These are phyloP conservation scores for Gaillardinia entomophila DNA, from an alignment of 805 yeast species.

Conservation along the genomic window DNA sequence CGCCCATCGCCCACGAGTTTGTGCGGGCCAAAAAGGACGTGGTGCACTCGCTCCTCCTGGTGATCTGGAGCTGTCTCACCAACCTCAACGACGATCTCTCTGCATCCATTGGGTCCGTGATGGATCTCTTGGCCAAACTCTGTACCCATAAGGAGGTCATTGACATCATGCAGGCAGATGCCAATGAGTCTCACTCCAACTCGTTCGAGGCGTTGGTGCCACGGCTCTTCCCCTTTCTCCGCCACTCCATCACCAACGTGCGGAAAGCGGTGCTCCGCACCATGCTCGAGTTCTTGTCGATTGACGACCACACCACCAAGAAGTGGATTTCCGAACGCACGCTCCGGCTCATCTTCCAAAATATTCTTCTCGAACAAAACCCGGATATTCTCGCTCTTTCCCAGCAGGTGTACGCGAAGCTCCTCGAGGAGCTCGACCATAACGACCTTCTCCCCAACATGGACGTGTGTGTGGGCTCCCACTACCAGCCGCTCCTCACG, in stretches of 20 bases:
- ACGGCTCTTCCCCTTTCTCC: conserved; percentile 80
- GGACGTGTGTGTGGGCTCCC: conserved; percentile 50
- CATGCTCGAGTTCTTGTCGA: conserved; percentile 64
- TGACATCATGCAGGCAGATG: conserved; percentile 60
- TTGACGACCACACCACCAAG: conserved; percentile 44
- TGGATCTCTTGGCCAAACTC: conserved; percentile 85
- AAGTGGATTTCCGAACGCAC: conserved; percentile 77
- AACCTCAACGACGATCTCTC: conserved; percentile 87
- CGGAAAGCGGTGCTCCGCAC: conserved; percentile 84
- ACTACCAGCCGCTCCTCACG: conserved; percentile 54
- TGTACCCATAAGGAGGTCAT: conserved; percentile 79
- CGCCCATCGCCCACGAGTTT: conserved; percentile 87
- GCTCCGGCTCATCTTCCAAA: conserved; percentile 76
- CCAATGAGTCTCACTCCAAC: conserved; percentile 43
- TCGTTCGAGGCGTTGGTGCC: conserved; percentile 81
- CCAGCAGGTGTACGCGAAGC: conserved; percentile 48
- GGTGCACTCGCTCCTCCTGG: conserved; percentile 47
- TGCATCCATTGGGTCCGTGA: conserved; percentile 91
- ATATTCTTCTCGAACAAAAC: conserved; percentile 85
- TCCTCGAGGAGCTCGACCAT: conserved; percentile 43
- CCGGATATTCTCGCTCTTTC: conserved; percentile 62
- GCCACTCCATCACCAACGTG: conserved; percentile 91
- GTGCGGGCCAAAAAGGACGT: conserved; percentile 56
- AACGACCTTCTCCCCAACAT: conserved; percentile 32
- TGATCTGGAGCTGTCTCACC: conserved; percentile 87